phyloP scores from a whole-genome alignment of 2,329 filamentous ascomycete genomes.

The Exophiala lecanii-corni region DNA sequence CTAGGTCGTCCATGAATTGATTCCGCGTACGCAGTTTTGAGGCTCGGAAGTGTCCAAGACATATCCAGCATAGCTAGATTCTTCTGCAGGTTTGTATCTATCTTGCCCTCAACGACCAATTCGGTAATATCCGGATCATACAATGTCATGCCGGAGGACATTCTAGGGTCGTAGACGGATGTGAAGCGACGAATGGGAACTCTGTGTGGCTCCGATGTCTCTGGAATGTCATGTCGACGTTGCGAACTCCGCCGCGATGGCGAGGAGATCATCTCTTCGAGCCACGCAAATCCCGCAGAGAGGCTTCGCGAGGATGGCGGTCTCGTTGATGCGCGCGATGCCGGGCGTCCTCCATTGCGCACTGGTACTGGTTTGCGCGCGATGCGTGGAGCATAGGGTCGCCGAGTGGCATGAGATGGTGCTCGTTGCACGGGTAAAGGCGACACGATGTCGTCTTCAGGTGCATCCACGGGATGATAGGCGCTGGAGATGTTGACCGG shows the following conservation, averaged over 20 bases:
- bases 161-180: not conserved
- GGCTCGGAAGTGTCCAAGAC: not conserved
- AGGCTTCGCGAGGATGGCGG: not conserved
- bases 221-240: not conserved
- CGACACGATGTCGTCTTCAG: not conserved
- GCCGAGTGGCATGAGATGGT: not conserved
- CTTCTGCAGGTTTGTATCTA: not conserved
- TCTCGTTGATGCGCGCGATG: not conserved
- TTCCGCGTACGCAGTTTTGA: not conserved
- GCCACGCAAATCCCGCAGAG: not conserved
- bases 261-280: not conserved
- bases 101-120: not conserved
- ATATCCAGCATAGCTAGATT: slow-evolving; percentile 1
- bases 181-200: not conserved
- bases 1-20: too few relatives aligned
- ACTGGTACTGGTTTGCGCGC: not conserved
- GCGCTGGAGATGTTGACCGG: too few relatives aligned
- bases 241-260: not conserved
- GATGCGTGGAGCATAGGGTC: not conserved
- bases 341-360: not conserved
- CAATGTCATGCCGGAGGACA: not conserved
- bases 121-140: not conserved
- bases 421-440: not conserved
- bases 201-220: not conserved
- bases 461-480: too few relatives aligned